Conservation (phyloP, 2,329 filamentous ascomycete genomes). For the Botrytis fragariae region DNA sequence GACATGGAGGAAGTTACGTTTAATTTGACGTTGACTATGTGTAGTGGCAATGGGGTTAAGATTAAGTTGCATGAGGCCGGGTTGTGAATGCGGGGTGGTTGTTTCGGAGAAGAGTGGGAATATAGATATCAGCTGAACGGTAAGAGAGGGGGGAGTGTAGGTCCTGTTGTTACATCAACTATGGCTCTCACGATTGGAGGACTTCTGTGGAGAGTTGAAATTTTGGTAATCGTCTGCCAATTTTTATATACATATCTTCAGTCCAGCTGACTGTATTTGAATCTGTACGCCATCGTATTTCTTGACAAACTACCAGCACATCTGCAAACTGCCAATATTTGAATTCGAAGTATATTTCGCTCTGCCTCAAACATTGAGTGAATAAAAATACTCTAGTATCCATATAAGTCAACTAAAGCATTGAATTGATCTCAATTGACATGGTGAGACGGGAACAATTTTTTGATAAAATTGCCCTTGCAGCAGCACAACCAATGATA, state of each 20-base stretch:
- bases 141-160: not conserved
- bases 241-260: not conserved
- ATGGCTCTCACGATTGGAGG: not conserved
- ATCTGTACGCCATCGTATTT: not conserved
- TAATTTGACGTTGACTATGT: constrained; percentile 33
- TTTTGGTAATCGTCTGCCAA: not conserved
- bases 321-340: not conserved
- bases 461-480: not conserved
- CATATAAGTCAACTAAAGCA: not conserved
- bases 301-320: not conserved
- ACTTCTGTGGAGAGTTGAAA: not conserved
- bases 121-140: not conserved
- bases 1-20: constrained; percentile 37
- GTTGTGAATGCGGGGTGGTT: not conserved
- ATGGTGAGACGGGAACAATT: not conserved
- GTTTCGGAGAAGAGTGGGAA: not conserved
- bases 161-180: not conserved
- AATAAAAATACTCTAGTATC: too few species aligned
- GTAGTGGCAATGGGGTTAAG: constrained; percentile 39
- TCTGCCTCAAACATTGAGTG: not conserved
- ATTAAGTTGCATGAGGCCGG: constrained; percentile 28
- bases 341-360: not conserved
- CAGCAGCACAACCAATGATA: not conserved
- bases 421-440: not conserved
- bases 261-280: not conserved